Evolutionary conservation across 1,284 basidiomycete species (phyloP), one percentile per base, ranked within the genome.

Genomic region (Microbotryum saponariae): DNA sequence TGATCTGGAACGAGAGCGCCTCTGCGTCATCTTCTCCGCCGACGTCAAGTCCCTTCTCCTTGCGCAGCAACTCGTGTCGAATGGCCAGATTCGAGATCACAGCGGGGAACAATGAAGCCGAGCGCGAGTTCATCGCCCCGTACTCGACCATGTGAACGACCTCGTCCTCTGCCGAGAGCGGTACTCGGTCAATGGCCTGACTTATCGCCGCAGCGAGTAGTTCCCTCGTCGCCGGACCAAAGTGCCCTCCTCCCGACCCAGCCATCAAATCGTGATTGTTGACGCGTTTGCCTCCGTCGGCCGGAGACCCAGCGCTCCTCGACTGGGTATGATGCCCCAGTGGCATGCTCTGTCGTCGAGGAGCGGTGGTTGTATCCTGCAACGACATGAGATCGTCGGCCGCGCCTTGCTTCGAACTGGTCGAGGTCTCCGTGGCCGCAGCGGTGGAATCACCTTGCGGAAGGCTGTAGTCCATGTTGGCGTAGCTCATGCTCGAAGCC

Each of bases 111-210:
- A 77, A 68, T 21, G 67, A 68, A 49, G 72, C 63, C 10, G 75
- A 75, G 21, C 74, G 23, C 25, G 62, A 64, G 53, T 75, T 74
- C 53, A 76, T 65, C 50, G 73, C 72, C 18, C 76, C 76, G 49
- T 74, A 77, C 61, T 77, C 76, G 52, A 74, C 74, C 27, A 77
- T 68, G 18, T 69, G 62, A 46, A 77, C 59, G 4, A 64, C 64
- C 44, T 71, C 66, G 2, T 71, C 71, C 27, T 65, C 67, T 31
- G 58, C 61, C 3, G 52, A 54, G 20, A 75, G 55, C 2, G 74
- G 73, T 14, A 76, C 70, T 8, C 53, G 62, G 0, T 57, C 55
- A 3, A 75, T 55, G 6, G 72, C 66, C 20, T 64, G 54, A 4
- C 68, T 67, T n/a, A 76, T 62, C 37, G 75, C 65, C 23, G 68